Evolutionary conservation across 2,329 filamentous ascomycete species (phyloP).

Genomic region (Zasmidium cellare): DNA sequence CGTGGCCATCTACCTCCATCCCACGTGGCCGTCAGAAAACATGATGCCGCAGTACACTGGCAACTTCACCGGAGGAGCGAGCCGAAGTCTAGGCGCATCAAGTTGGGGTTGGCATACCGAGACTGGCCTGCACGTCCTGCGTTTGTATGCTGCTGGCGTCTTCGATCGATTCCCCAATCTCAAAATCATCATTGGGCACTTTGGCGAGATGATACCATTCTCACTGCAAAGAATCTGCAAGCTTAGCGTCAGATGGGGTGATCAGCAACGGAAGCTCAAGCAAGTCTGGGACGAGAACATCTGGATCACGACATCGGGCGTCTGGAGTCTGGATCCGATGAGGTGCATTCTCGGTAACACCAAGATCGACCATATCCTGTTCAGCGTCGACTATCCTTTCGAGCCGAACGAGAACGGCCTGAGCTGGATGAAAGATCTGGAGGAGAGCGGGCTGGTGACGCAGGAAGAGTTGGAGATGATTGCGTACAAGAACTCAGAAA

Average conservation of each 20-base stretch:
- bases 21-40: constrained; percentile 42
- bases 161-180: constrained; percentile 57
- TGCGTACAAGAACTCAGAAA: constrained; percentile 53
- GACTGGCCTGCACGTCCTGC: constrained; percentile 50
- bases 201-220: constrained; percentile 60
- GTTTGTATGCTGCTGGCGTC: constrained; percentile 53
- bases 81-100: constrained; percentile 39
- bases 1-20: constrained; percentile 55
- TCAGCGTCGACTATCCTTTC: constrained; percentile 62
- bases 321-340: constrained; percentile 55
- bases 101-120: constrained; percentile 55
- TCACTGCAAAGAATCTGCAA: constrained; percentile 51
- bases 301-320: constrained; percentile 61
- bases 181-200: constrained; percentile 58
- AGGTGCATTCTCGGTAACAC: constrained; percentile 40
- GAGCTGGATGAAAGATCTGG: constrained; percentile 52
- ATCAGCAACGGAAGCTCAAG: constrained; percentile 42
- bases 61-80: constrained; percentile 36
- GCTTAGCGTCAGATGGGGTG: constrained; percentile 30
- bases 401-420: constrained; percentile 52
- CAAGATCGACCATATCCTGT: constrained; percentile 53
- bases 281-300: constrained; percentile 51
- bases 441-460: constrained; percentile 52
- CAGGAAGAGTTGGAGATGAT: constrained; percentile 52
- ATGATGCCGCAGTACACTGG: constrained; percentile 36